Conservation (phyloP, 257 asterid genomes). For the Plantago elongata region DNA sequence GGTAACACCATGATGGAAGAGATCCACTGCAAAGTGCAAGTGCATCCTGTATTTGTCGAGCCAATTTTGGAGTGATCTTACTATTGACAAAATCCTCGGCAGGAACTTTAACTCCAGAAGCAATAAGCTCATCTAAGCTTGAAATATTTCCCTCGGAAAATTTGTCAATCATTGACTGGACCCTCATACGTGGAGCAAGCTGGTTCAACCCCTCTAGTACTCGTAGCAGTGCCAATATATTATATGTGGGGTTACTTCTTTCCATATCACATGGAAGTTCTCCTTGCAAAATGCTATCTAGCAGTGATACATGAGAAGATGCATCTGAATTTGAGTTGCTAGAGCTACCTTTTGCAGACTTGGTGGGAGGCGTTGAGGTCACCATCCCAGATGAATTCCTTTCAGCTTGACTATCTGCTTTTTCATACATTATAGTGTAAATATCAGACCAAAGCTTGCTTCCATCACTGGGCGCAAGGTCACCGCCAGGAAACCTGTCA, state of each 20-base stretch:
- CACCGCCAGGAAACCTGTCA: constrained; percentile 66
- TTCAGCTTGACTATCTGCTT: constrained; percentile 65
- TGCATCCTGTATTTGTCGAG: constrained; percentile 93
- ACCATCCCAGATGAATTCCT: constrained; percentile 43
- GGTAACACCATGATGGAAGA: constrained; percentile 97
- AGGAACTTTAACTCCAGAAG: constrained; percentile 48
- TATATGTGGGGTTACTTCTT: constrained; percentile 75
- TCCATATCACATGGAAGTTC: constrained; percentile 92
- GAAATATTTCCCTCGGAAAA: constrained; percentile 69
- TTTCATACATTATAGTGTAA: constrained; percentile 80
- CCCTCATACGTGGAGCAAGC: constrained; percentile 75
- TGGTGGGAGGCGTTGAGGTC: constrained; percentile 48
- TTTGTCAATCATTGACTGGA: constrained; percentile 49
- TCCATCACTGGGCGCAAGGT: constrained; percentile 75
- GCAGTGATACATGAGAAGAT: constrained; percentile 48
- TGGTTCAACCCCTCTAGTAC: constrained; percentile 86
- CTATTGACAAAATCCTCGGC: constrained; percentile 60
- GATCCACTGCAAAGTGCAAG: constrained; percentile 96
- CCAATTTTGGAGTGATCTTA: constrained; percentile 93
- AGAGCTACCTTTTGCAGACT: constrained; percentile 53
- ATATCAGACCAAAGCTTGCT: constrained; percentile 82
- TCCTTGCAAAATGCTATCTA: constrained; percentile 90
- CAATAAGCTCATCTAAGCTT: constrained; percentile 43
- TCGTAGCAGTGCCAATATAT: constrained; percentile 79
- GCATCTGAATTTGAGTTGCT: constrained; percentile 37